Percentiles rank a stretch among this genome's conserved stretches.
Conservation (phyloP, 1,284 basidiomycete genomes). For the Ceratobasidium papillatum region DNA sequence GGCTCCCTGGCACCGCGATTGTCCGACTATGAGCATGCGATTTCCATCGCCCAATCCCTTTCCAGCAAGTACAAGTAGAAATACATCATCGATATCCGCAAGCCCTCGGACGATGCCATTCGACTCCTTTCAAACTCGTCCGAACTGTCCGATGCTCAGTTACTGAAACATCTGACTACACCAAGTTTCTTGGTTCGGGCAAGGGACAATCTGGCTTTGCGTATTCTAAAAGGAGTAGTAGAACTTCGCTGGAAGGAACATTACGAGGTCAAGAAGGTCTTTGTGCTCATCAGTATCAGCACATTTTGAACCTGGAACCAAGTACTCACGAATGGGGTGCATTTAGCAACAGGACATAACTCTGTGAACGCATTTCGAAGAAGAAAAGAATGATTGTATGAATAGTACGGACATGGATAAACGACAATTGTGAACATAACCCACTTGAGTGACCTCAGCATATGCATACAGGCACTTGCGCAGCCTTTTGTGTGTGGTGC, state of each 20-base stretch:
- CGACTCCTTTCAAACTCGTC: neutral
- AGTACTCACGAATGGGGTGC: too few relatives aligned
- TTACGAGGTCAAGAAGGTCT: slow-evolving; percentile 4
- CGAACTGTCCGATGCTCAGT: neutral
- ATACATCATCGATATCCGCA: neutral
- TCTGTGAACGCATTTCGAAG: too few relatives aligned
- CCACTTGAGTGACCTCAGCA: too few relatives aligned
- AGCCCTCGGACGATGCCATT: neutral
- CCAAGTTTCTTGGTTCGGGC: neutral
- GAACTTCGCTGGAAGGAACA: slow-evolving; percentile 30
- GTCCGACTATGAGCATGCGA: neutral
- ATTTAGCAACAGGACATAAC: too few relatives aligned
- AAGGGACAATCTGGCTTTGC: neutral
- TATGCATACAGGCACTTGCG: too few relatives aligned
- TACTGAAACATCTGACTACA: neutral
- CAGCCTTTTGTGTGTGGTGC: too few relatives aligned
- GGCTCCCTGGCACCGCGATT: slow-evolving; percentile 12
- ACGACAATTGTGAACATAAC: too few relatives aligned
- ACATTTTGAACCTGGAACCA: too few relatives aligned
- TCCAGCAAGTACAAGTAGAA: neutral
- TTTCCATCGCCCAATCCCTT: neutral
- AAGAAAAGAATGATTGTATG: too few relatives aligned
- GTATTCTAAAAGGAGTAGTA: neutral
- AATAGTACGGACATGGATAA: too few relatives aligned
- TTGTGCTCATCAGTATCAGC: too few relatives aligned